Evolutionary conservation across 139 green algal genomes (phyloP).

Genomic region (Micractinium sp.): DNA sequence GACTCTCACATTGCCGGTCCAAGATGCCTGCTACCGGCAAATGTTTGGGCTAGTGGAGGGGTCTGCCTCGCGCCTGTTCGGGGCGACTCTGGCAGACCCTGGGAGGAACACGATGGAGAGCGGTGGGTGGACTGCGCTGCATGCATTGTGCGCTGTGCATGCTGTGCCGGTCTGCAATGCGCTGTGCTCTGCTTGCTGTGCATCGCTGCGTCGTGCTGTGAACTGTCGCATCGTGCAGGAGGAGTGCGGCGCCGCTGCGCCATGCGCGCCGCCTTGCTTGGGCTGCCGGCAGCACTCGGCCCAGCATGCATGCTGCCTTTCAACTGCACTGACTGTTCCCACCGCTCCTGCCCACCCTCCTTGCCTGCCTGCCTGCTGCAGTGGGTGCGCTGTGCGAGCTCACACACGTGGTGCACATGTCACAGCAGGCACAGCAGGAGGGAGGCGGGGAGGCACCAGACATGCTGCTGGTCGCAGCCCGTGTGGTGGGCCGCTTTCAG

Average conservation of each 20-base stretch:
- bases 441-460: too few relatives aligned
- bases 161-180: not conserved
- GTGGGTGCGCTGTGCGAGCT: conserved; percentile 6
- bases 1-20: conserved; percentile 1
- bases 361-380: not conserved
- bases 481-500: not conserved
- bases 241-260: too few relatives aligned
- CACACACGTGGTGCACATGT: not conserved
- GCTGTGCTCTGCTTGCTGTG: not conserved
- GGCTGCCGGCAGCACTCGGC: too few relatives aligned
- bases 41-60: not conserved
- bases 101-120: not conserved
- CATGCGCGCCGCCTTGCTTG: too few relatives aligned
- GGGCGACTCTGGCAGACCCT: not conserved
- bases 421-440: not conserved
- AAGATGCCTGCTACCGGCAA: not conserved
- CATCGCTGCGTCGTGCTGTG: not conserved
- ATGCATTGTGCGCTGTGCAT: too few relatives aligned
- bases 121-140: not conserved
- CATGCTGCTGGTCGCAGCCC: not conserved
- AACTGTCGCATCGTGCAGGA: not conserved
- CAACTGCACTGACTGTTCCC: not conserved
- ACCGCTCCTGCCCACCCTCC: not conserved
- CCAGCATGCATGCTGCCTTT: too few relatives aligned
- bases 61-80: not conserved